Percentiles rank a stretch among this genome's conserved stretches.
phyloP scores from a whole-genome alignment of 2,329 filamentous ascomycete genomes.

The Alternaria longipes region DNA sequence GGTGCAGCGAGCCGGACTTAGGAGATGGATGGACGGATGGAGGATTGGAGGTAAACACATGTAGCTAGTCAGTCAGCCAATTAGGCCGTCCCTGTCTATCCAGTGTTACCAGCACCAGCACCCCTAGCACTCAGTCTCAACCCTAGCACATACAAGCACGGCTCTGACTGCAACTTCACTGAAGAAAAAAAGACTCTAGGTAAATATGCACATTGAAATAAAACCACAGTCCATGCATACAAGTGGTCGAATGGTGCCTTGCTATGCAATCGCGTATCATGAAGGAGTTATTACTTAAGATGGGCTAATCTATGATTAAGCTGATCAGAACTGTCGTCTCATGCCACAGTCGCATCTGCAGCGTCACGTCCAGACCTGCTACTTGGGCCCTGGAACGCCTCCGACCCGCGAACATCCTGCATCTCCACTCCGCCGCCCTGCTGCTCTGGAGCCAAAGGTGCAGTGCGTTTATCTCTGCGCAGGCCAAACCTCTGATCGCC shows the following conservation, averaged over 20 bases:
- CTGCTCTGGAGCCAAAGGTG: conserved; percentile 60
- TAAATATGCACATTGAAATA: background rate
- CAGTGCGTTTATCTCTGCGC: conserved; percentile 62
- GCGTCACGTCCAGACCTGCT: conserved; percentile 30
- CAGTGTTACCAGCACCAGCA: conserved; percentile 46
- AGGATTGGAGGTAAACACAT: conserved; percentile 48
- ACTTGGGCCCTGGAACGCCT: conserved; percentile 48
- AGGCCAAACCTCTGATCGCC: conserved; percentile 86
- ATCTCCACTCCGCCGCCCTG: conserved; percentile 73
- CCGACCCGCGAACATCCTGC: conserved; percentile 59
- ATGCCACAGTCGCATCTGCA: conserved; percentile 20
- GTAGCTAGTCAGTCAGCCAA: conserved; percentile 49
- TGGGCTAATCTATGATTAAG: conserved; percentile 11
- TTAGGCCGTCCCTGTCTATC: conserved; percentile 46
- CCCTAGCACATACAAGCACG: background rate
- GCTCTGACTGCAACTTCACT: background rate
- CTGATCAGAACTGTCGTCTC: conserved; percentile 9
- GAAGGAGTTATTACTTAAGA: conserved; percentile 9
- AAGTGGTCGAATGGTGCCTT: background rate
- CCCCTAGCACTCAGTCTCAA: conserved; percentile 38
- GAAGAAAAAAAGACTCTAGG: background rate
- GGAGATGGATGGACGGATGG: conserved; percentile 38
- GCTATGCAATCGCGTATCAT: conserved; percentile 5
- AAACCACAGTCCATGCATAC: background rate
- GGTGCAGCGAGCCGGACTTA: conserved; percentile 23